Conservation (phyloP, 345 rosid species). For the Salix suchowensis region DNA sequence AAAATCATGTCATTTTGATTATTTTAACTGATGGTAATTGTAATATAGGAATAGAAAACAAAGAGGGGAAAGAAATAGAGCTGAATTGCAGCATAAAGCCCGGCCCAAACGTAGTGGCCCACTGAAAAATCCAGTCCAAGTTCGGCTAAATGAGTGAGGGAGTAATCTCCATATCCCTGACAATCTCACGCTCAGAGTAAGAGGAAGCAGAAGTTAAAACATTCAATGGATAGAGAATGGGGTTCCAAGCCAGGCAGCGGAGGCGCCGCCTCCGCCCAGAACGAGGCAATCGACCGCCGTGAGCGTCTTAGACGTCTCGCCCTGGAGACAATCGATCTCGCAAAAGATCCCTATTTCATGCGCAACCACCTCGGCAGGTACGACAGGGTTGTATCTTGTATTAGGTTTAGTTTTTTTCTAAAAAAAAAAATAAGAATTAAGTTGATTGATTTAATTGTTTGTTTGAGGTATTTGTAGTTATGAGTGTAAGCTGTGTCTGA, state of each 20-base stretch:
- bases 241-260: slow-evolving; percentile 99
- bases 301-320: slow-evolving; percentile 98
- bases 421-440: too few relatives aligned
- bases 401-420: not conserved
- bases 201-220: not conserved
- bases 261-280: slow-evolving; percentile 95
- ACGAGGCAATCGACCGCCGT: slow-evolving; percentile 94
- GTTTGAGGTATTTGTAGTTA: slow-evolving; percentile 48
- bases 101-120: not conserved
- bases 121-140: not conserved
- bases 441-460: not conserved
- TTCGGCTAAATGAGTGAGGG: too few relatives aligned
- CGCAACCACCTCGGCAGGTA: slow-evolving; percentile 98
- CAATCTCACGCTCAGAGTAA: not conserved
- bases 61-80: too few relatives aligned
- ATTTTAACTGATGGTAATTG: too few relatives aligned
- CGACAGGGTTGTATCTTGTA: not conserved
- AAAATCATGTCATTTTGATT: too few relatives aligned
- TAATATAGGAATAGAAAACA: too few relatives aligned
- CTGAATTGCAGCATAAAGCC: too few relatives aligned
- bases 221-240: slow-evolving; percentile 83
- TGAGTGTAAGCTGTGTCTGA: slow-evolving; percentile 95
- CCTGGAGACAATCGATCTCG: slow-evolving; percentile 93
- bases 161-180: too few relatives aligned
- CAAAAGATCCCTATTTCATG: slow-evolving; percentile 97